Evolutionary conservation across 176 grass and related monocot species (phyloP), one percentile per base, ranked within the genome.

Genomic region (Poa pratensis): DNA sequence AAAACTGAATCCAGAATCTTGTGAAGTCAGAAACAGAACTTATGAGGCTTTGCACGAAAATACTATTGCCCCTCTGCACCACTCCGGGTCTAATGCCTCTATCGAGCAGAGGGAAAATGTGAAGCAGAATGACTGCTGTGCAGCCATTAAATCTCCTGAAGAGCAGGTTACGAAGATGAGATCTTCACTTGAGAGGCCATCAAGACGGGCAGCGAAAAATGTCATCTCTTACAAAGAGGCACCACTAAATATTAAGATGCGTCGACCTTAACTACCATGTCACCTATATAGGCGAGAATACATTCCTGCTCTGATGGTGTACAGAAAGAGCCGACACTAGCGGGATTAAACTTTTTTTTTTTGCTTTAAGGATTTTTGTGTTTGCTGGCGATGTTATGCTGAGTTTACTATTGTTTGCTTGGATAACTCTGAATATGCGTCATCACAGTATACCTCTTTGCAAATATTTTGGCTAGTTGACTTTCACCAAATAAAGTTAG

Each of bases 241-340:
- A 9, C 77, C 88, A 52, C 17, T 93, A 76, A 93, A 90, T 79
- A 11, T 84, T 60, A 93, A 93, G 77, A 87, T 93, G 91, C 76
- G 91, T 6, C 79, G 90, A 73, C 46, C 27, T 24, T 87, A 58
- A 69, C 17, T 42, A 16, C 32, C 45, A 84, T 57, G 53, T 83
- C 17, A 11, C 27, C 40, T 73, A 42, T 45, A 45, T n/a, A 78
- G 53, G 9, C 17, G 18, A 23, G 15, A 6, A 17, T 3, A 55
- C 16, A 68, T 16, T 68, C 52, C n/a, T 78, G 7, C 62, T 79
- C 63, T 53, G 35, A 46, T 66, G n/a, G 54, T 35, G 52, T 77
- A 27, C 37, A 22, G 3, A n/a, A 60, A 27, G 62, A 77, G 51
- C n/a, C 67, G 58, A 51, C 80, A 13, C 67, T 61, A 62, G 52